Conservation (phyloP, 805 yeast species). For the Wickerhamomyces chambardii region DNA sequence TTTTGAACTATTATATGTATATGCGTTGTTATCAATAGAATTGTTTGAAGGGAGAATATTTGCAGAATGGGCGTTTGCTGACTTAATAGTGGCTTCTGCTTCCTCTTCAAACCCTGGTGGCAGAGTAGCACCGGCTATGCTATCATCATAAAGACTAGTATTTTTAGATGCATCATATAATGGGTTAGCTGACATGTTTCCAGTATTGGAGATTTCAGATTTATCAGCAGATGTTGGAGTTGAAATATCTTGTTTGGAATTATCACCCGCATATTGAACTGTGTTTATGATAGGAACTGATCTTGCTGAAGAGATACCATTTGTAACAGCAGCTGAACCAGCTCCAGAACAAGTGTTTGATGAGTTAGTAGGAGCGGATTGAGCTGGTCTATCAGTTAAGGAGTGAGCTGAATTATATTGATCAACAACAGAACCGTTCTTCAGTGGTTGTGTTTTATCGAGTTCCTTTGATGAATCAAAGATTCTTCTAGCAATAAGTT, state of each 20-base stretch:
- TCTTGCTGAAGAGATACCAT: too few relatives aligned
- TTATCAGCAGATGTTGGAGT: too few relatives aligned
- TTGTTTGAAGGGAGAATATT: too few relatives aligned
- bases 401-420: too few relatives aligned
- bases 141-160: background rate
- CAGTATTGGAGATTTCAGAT: background rate
- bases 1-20: slow-evolving; percentile 2
- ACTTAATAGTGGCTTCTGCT: background rate
- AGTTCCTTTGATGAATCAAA: background rate
- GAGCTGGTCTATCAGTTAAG: too few relatives aligned
- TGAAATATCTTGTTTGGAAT: too few relatives aligned
- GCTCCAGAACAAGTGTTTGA: background rate
- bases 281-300: too few relatives aligned
- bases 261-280: too few relatives aligned
- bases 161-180: background rate
- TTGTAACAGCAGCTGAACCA: background rate
- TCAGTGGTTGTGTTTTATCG: background rate
- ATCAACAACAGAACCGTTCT: too few relatives aligned
- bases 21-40: slow-evolving; percentile 8
- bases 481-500: slow-evolving; percentile 1
- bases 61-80: too few relatives aligned
- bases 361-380: background rate
- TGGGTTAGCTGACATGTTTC: background rate
- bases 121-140: slow-evolving; percentile 14
- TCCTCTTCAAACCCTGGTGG: slow-evolving; percentile 13